Evolutionary conservation across 2,329 filamentous ascomycete genomes (phyloP), one percentile per base, ranked within the genome.

Genomic region (Paecilomyces sp.): DNA sequence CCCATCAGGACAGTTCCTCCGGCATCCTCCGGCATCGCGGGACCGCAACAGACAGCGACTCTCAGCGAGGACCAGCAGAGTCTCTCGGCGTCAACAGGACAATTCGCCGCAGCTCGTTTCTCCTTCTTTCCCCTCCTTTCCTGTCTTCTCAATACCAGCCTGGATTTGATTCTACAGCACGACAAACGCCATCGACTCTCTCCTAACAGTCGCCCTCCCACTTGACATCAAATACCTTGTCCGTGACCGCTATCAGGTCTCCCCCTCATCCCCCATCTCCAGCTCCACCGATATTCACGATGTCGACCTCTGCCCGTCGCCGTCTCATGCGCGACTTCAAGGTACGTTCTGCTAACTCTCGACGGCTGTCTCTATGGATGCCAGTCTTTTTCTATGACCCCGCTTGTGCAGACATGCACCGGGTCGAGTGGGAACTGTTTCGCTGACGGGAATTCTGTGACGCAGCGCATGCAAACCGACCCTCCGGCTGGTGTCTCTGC

Each of bases 281-380:
- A 47, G 41, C 15, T 47, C 41, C 8, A 47, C 41, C 7, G 15
- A 5, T 22, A 22, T 9, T 62, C 72, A 79, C 66, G 67, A 92
- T 91, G 93, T 97, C 93, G 70, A 97, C 94, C 64, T 90, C 93
- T 67, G 94, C 94, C 67, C 89, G 94, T 74, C 90, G 94, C 74
- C 91, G 94, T 74, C 83, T 99, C 76, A 97, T 99, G 94, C 90
- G 94, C 76, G 94, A 97, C 82, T 97, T 97, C 85, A 97, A 97
- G 89, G 92, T 95, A 76, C 62, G 85, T 65, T 41, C 33, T 34
- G n/a, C 18, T 59, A 18, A 33, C 51, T n/a, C 24, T 54, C 13
- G 18, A 36, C 41, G 52, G 12, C 54, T 41, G 33, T 54, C 34
- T 47, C 18, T 18, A 41, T 18, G 18, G 25, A 30, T 58, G 56